Evolutionary conservation across 495 filamentous ascomycete genomes (phyloP).

Genomic region (Saxispiralis lemnorum): DNA sequence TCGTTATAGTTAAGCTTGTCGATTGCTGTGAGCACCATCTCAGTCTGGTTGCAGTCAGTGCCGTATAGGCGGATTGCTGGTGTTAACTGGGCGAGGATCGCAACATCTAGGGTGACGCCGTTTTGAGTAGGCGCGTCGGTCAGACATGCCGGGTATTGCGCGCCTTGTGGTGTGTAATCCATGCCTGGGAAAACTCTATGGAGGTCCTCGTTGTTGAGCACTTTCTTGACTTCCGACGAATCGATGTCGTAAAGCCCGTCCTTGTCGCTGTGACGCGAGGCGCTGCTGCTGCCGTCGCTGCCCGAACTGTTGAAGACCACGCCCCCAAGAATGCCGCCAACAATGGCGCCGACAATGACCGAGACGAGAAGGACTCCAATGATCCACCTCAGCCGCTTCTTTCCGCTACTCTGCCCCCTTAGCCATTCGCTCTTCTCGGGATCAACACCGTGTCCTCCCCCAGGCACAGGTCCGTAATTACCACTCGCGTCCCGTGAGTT

Average conservation of each 20-base stretch:
- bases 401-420: slow-evolving; percentile 36
- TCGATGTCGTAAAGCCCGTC: slow-evolving; percentile 58
- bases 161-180: slow-evolving; percentile 84
- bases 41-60: slow-evolving; percentile 93
- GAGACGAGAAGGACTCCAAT: slow-evolving; percentile 41
- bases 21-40: slow-evolving; percentile 80
- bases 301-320: slow-evolving; percentile 17
- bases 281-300: slow-evolving; percentile 8
- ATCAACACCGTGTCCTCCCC: slow-evolving; percentile 18
- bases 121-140: slow-evolving; percentile 68
- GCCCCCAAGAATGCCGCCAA: slow-evolving; percentile 64
- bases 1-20: slow-evolving; percentile 50
- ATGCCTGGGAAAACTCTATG: slow-evolving; percentile 95
- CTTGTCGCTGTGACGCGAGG: slow-evolving; percentile 10
- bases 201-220: slow-evolving; percentile 63
- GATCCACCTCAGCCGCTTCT: slow-evolving; percentile 56
- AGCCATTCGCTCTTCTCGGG: slow-evolving; percentile 42
- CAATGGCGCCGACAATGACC: slow-evolving; percentile 46
- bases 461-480: slow-evolving; percentile 39
- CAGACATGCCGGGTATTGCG: slow-evolving; percentile 77
- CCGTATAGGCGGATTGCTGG: slow-evolving; percentile 83
- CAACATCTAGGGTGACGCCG: slow-evolving; percentile 83
- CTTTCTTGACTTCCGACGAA: slow-evolving; percentile 59
- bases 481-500: slow-evolving; percentile 27
- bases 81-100: slow-evolving; percentile 78